phyloP scores from a whole-genome alignment of 495 filamentous ascomycete species.

The Podospora anserina region DNA sequence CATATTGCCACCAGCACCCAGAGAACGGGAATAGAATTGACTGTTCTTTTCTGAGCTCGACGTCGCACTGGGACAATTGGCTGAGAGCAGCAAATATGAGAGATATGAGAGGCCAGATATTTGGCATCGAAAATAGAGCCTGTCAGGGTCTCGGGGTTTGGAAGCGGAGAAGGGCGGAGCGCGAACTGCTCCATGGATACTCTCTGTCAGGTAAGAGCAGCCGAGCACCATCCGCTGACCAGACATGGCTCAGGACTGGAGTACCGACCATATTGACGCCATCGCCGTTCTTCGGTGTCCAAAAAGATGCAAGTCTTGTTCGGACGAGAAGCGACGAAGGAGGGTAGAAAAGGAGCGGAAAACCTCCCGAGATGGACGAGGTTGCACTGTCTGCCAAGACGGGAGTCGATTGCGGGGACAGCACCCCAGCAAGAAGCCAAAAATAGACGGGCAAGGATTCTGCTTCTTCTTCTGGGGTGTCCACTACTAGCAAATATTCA shows the following conservation, averaged over 20 bases:
- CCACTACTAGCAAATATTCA: background rate
- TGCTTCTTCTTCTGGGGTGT: background rate
- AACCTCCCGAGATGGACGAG: background rate
- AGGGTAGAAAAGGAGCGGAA: background rate
- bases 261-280: background rate
- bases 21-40: background rate
- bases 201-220: background rate
- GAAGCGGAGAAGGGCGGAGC: background rate
- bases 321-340: background rate
- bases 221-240: background rate
- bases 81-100: background rate
- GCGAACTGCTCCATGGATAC: background rate
- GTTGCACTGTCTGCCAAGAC: background rate
- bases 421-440: slow-evolving; percentile 1
- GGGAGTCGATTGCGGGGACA: slow-evolving; percentile 1
- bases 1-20: slow-evolving; percentile 10
- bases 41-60: background rate
- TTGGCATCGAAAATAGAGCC: background rate
- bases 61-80: background rate
- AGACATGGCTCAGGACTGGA: background rate
- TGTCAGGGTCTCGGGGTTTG: background rate
- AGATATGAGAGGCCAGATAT: background rate
- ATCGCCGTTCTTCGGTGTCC: background rate
- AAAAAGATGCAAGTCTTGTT: background rate
- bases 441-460: background rate